Base-by-base conservation (phyloP, 495 filamentous ascomycete species). In the Apodospora peruviana region DNA sequence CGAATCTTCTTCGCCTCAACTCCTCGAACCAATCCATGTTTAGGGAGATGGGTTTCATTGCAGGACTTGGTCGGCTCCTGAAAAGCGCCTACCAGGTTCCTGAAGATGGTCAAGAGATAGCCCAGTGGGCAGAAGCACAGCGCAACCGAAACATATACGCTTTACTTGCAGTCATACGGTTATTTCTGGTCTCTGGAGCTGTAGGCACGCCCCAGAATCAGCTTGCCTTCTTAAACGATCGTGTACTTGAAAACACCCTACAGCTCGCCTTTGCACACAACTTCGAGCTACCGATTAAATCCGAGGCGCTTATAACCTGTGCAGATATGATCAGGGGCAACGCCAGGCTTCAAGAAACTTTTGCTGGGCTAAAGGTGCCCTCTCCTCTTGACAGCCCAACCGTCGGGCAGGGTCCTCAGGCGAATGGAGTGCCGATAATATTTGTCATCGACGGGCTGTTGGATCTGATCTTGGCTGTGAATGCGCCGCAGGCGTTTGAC, bases 391-490 rank as follows among this genome's bases (percentile, higher is more conserved):
- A 66, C 18, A 66, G 76, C 18, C 57, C 71, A 11, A 62, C 66
- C 24, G 55, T 74, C 41, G 72, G 73, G 35, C 64, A 46, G 41
- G 69, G 45, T 52, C 64, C 46, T 60, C 69, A 61, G 56, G 54
- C 44, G 64, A 50, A 82, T 75, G 55, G 50, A 47, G 73, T 80
- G 25, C 67, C 78, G 32, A 84, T 74, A 53, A 79, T 91, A 35
- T 95, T 91, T 70, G 87, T 97, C 18, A 95, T 98, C 52, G 90
- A 96, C 65, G 93, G 86, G 9, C 72, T 97, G n/a, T 75, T 98
- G 40, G 90, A 96, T 57, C 73, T 96, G 29, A 83, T 84, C 3
- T 69, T 98, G n/a, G 81, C 79, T 38, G 77, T 86, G 29, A 68
- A 76, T 16, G 70, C 84, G 2, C 73, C 81, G 38, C 72, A 81